Evolutionary conservation across 2,329 filamentous ascomycete species (phyloP), one percentile per base, ranked within the genome.

Genomic region (Coleophoma cylindrospora): DNA sequence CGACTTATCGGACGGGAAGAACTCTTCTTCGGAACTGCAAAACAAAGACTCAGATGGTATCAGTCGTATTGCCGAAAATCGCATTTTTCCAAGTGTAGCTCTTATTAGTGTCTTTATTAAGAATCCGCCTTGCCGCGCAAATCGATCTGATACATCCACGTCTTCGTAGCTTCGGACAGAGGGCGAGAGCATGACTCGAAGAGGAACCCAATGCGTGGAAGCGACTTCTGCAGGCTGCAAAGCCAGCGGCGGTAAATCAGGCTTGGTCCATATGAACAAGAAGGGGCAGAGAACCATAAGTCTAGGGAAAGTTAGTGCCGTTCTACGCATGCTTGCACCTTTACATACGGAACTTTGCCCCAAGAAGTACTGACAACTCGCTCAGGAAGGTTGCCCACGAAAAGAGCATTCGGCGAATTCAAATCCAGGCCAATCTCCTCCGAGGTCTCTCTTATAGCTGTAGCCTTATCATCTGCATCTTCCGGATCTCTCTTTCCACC

Each of bases 221-320:
- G 81, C 83, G 17, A 87, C 82, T 67, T 88, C 84, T 33, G 79
- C 78, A 4, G 83, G 83, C 59, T 87, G 83, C n/a, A 87, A 70
- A 43, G 73, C 74, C 37, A 87, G 70, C 1, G 75, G 66, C 5
- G 83, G 81, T 5, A 79, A 70, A 21, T 74, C 69, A 27, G 76
- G 75, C 15, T 72, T 73, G 3, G 79, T 85, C 49, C 81, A 68
- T 21, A 88, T 68, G 64, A 84, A 87, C 40, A 87, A 73, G 63
- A 83, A 86, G 0, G 84, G 84, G 59, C 83, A 87, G 8, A 87
- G 71, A 4, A 87, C 82, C 81, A 87, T 85, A 21, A 87, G 67
- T 9, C 81, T 82, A 56, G 7, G 50, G 57, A 36, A 21, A 14
- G 34, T n/a, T 14, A 44, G 50, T 66, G 48, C 64, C 59, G 49